Percentiles rank a stretch among this genome's conserved stretches.
Conservation (phyloP, 108 stramenopile genomes). For the Pseudonitzschia delicatissima region DNA sequence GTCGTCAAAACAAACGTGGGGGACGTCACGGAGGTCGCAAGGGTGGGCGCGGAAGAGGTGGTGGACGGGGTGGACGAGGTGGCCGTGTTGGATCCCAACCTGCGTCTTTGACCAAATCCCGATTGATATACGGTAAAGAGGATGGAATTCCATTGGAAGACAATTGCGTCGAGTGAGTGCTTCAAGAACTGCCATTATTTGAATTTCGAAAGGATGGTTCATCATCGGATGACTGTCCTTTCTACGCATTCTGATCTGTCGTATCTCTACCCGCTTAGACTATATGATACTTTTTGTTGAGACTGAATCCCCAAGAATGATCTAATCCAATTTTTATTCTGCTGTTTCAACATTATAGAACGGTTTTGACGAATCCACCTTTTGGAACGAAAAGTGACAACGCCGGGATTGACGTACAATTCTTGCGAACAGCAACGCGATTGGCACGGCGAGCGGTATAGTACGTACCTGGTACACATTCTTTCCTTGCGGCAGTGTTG, state of each 20-base stretch:
- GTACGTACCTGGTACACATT: conserved; percentile 1
- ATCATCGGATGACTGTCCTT: too few species aligned
- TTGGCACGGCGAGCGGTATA: conserved; percentile 84
- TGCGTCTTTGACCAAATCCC: conserved; percentile 6
- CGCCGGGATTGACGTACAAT: conserved; percentile 84
- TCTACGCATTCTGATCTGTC: too few species aligned
- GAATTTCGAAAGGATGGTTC: too few species aligned
- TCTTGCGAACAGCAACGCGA: conserved; percentile 60
- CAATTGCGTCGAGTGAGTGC: conserved; percentile 49
- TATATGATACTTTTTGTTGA: neutral
- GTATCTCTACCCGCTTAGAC: neutral
- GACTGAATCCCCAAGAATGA: neutral
- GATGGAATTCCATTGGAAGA: conserved; percentile 69
- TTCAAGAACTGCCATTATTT: too few species aligned
- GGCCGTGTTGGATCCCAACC: conserved; percentile 22
- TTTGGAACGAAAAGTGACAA: conserved; percentile 87
- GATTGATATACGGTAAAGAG: conserved; percentile 27
- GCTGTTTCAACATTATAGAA: conserved; percentile 28
- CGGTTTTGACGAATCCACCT: conserved; percentile 86
- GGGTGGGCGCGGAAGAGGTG: conserved; percentile 31
- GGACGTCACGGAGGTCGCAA: conserved; percentile 18
- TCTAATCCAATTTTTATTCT: too few species aligned
- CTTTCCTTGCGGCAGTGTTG: neutral
- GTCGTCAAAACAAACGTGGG: conserved; percentile 6
- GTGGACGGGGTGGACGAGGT: conserved; percentile 22